Evolutionary conservation across 192 early-diverging fungal species (phyloP).

Genomic region (Coemansia javaensis): DNA sequence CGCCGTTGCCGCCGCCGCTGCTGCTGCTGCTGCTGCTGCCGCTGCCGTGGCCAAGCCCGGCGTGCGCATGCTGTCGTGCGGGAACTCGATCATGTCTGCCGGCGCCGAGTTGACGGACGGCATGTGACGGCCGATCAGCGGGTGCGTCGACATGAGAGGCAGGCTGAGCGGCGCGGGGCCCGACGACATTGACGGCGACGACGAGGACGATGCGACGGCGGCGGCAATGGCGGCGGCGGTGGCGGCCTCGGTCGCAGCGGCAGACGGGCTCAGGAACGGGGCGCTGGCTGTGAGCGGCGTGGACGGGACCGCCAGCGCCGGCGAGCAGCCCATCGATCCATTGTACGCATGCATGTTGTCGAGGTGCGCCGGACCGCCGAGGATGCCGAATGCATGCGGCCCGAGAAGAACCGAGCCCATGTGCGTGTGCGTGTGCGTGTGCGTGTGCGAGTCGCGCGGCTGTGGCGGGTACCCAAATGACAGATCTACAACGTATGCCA

Average conservation of each 20-base stretch:
- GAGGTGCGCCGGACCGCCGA: slow-evolving; percentile 20
- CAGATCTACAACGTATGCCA: slow-evolving; percentile 24
- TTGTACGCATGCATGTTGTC: slow-evolving; percentile 15
- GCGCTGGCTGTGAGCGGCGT: slow-evolving; percentile 33
- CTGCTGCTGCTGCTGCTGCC: neutral
- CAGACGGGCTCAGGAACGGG: slow-evolving; percentile 1
- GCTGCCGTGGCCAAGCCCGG: slow-evolving; percentile 1
- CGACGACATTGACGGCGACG: too few species aligned
- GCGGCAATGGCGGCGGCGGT: slow-evolving; percentile 1
- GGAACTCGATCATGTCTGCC: slow-evolving; percentile 39
- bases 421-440: too few species aligned
- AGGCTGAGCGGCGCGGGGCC: slow-evolving; percentile 5
- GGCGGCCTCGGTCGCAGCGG: slow-evolving; percentile 1
- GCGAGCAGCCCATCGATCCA: neutral
- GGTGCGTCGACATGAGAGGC: slow-evolving; percentile 1
- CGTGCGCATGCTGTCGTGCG: slow-evolving; percentile 13
- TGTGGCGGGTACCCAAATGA: slow-evolving; percentile 34
- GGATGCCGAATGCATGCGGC: slow-evolving; percentile 11
- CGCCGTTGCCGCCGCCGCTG: neutral
- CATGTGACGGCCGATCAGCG: slow-evolving; percentile 5
- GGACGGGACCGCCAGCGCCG: slow-evolving; percentile 8
- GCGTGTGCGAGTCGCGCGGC: slow-evolving; percentile 20
- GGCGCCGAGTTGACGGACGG: slow-evolving; percentile 31
- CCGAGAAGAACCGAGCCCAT: slow-evolving; percentile 22
- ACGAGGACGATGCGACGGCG: neutral